These are phyloP conservation scores for Fusarium sp. DNA, from an alignment of 2,329 filamentous ascomycete genomes.

Conservation along the genomic window DNA sequence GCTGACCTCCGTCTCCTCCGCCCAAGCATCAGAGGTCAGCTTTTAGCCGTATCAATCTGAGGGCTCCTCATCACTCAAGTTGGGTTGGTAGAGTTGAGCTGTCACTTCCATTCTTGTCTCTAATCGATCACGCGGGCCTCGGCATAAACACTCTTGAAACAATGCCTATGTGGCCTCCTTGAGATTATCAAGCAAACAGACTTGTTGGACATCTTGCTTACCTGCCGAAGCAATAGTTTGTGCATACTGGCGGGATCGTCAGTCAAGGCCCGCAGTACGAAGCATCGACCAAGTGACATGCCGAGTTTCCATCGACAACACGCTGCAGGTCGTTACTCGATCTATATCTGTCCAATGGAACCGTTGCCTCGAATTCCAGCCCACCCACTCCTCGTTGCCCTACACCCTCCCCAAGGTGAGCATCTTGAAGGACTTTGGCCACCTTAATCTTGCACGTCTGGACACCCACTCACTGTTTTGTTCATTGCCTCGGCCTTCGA, in stretches of 20 bases:
- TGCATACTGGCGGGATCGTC: neutral
- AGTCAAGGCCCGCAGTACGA: constrained; percentile 7
- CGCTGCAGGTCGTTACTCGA: constrained; percentile 33
- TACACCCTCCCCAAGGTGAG: constrained; percentile 26
- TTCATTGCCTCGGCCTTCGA: constrained; percentile 1
- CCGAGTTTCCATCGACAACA: constrained; percentile 28
- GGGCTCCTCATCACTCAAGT: neutral
- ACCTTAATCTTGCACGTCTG: constrained; percentile 19
- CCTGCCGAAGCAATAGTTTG: neutral
- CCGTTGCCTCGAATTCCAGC: constrained; percentile 1
- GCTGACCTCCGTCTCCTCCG: constrained; percentile 27
- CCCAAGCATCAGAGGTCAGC: constrained; percentile 1
- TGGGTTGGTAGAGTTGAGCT: neutral
- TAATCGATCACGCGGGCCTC: neutral
- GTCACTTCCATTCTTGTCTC: neutral
- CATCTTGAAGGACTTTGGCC: constrained; percentile 8
- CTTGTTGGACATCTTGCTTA: neutral
- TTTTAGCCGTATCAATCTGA: neutral
- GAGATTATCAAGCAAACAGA: constrained; percentile 13
- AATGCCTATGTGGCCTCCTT: neutral
- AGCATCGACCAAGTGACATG: constrained; percentile 24
- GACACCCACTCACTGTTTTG: constrained; percentile 22
- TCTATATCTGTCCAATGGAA: constrained; percentile 30
- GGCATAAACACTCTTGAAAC: neutral
- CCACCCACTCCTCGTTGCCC: constrained; percentile 31